These are phyloP conservation scores for Colletotrichum australisinense DNA, from an alignment of 2,329 filamentous ascomycete genomes.

Conservation along the genomic window DNA sequence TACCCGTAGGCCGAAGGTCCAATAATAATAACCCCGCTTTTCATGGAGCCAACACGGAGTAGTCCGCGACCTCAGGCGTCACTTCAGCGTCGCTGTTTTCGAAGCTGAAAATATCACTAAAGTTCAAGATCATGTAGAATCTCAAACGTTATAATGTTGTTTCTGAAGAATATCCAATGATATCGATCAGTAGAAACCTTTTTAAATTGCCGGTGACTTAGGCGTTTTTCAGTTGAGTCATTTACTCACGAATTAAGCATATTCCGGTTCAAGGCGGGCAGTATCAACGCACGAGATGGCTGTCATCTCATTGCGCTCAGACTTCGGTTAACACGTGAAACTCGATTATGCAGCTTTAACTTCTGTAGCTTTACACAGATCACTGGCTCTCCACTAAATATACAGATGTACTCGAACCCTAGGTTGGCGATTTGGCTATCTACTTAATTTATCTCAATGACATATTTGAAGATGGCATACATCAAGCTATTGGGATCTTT, in stretches of 20 bases:
- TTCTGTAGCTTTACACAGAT: background rate
- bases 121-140: too few species aligned
- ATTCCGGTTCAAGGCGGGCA: background rate
- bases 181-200: background rate
- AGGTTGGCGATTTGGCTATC: constrained; percentile 52
- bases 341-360: background rate
- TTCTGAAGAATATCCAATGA: background rate
- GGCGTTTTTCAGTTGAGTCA: background rate
- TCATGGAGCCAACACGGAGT: too few species aligned
- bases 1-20: too few species aligned
- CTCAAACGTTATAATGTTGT: too few species aligned
- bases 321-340: background rate
- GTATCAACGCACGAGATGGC: too few species aligned
- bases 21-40: too few species aligned
- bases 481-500: constrained; percentile 57
- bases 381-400: background rate
- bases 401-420: background rate
- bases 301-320: background rate
- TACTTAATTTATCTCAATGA: constrained; percentile 65
- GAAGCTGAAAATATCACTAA: too few species aligned
- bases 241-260: background rate
- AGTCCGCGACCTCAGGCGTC: too few species aligned
- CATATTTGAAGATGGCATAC: constrained; percentile 60
- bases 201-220: background rate
- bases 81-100: too few species aligned